phyloP scores from a whole-genome alignment of 2,329 filamentous ascomycete genomes.

The Aspergillus sp. region DNA sequence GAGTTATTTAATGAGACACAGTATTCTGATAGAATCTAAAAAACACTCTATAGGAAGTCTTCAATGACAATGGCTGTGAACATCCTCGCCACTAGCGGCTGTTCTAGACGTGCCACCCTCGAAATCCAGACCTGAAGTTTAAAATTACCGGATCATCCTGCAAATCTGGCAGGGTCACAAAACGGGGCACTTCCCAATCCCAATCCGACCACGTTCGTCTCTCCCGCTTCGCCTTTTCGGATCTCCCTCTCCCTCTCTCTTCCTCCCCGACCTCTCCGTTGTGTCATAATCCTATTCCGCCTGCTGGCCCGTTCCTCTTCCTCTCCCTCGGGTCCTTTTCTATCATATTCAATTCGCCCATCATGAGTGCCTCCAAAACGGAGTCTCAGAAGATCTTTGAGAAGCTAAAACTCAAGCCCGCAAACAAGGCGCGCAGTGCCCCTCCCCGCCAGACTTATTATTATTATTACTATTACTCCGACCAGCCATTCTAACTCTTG shows the following conservation, averaged over 20 bases:
- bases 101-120: background rate
- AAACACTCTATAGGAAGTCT: background rate
- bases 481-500: constrained; percentile 18
- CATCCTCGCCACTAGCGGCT: background rate
- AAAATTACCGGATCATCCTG: constrained; percentile 16
- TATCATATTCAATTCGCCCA: constrained; percentile 25
- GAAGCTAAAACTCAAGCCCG: constrained; percentile 90
- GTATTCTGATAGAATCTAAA: too few species aligned
- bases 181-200: constrained; percentile 2
- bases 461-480: background rate
- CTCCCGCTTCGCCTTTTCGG: constrained; percentile 32
- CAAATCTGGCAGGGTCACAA: constrained; percentile 3
- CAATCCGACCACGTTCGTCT: constrained; percentile 42
- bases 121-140: constrained; percentile 4
- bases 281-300: background rate
- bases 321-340: background rate
- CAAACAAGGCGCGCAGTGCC: constrained; percentile 75
- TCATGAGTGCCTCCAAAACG: constrained; percentile 78
- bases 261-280: constrained; percentile 5
- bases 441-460: constrained; percentile 26
- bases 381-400: constrained; percentile 97
- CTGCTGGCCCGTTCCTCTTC: constrained; percentile 7
- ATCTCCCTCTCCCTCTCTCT: constrained; percentile 18
- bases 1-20: too few species aligned
- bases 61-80: background rate